phyloP scores from a whole-genome alignment of 495 filamentous ascomycete genomes.

The Cercophora scortea region DNA sequence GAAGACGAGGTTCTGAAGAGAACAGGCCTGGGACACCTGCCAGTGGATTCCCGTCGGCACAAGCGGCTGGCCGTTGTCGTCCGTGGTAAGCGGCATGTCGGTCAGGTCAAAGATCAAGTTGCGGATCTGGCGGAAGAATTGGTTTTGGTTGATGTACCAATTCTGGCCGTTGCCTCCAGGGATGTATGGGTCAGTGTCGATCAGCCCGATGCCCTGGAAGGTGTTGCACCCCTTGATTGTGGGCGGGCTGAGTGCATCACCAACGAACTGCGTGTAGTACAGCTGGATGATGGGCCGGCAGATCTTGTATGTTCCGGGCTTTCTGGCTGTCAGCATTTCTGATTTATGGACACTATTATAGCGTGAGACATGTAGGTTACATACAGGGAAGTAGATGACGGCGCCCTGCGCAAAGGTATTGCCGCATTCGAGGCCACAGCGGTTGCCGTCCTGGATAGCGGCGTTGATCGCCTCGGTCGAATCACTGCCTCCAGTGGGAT shows the following conservation, averaged over 20 bases:
- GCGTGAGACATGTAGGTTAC: no score
- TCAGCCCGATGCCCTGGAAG: slow-evolving; percentile 23
- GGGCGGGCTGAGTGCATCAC: slow-evolving; percentile 44
- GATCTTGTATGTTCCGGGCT: slow-evolving; percentile 58
- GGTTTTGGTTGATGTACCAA: slow-evolving; percentile 69
- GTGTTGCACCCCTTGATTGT: slow-evolving; percentile 26
- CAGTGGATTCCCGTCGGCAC: slow-evolving; percentile 69
- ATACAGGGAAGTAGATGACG: slow-evolving; percentile 60
- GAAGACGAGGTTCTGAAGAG: slow-evolving; percentile 62
- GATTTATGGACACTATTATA: no score
- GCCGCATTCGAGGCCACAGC: background rate
- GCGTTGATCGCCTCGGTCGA: slow-evolving; percentile 1
- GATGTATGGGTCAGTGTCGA: slow-evolving; percentile 33
- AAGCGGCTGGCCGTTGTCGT: slow-evolving; percentile 28
- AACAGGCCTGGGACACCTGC: slow-evolving; percentile 88
- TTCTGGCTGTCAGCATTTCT: no score
- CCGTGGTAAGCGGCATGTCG: slow-evolving; percentile 36
- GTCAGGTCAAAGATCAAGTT: slow-evolving; percentile 84
- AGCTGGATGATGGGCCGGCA: slow-evolving; percentile 55
- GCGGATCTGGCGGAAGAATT: slow-evolving; percentile 89
- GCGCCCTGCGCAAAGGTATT: slow-evolving; percentile 23
- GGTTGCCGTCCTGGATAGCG: background rate
- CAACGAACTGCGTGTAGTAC: slow-evolving; percentile 70
- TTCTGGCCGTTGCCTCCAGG: slow-evolving; percentile 9
- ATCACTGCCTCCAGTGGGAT: background rate